Percentiles rank a stretch among this genome's conserved stretches.
phyloP scores from a whole-genome alignment of 345 rosid genomes.

The Raphanus sativus region DNA sequence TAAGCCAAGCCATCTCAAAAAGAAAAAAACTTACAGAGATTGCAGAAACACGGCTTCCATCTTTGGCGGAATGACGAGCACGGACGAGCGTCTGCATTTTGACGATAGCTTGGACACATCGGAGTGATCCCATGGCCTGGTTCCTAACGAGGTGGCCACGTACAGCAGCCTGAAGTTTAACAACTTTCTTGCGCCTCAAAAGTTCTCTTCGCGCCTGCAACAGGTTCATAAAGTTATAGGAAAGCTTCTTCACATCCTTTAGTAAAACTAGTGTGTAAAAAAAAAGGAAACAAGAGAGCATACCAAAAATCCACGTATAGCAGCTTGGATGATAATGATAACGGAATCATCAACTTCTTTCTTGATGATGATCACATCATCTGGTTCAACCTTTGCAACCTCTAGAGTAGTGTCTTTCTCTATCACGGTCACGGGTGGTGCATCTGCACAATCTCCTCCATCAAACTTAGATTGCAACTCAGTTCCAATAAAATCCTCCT shows the following conservation, averaged over 20 bases:
- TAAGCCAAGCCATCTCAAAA: not conserved
- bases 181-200: slow-evolving; percentile 60
- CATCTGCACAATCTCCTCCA: too few relatives aligned
- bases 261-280: slow-evolving; percentile 5
- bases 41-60: slow-evolving; percentile 35
- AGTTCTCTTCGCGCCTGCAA: slow-evolving; percentile 66
- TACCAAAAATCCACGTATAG: slow-evolving; percentile 62
- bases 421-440: not conserved
- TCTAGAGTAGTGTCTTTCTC: slow-evolving; percentile 28
- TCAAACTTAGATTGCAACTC: not conserved
- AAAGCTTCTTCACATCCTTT: not conserved
- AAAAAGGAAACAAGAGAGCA: not conserved
- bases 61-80: slow-evolving; percentile 53
- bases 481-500: not conserved
- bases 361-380: slow-evolving; percentile 23
- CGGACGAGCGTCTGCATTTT: slow-evolving; percentile 91
- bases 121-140: slow-evolving; percentile 80
- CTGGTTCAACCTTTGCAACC: slow-evolving; percentile 31
- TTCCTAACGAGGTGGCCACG: slow-evolving; percentile 90
- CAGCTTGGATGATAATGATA: slow-evolving; percentile 57
- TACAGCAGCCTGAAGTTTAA: slow-evolving; percentile 87
- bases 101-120: slow-evolving; percentile 80
- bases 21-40: slow-evolving; percentile 38
- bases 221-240: not conserved
- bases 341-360: slow-evolving; percentile 46